A percentile compares a stretch with the other conserved stretches of the same genome.
Conservation (phyloP, 495 filamentous ascomycete genomes). For the Aspergillus carlsbadensis region DNA sequence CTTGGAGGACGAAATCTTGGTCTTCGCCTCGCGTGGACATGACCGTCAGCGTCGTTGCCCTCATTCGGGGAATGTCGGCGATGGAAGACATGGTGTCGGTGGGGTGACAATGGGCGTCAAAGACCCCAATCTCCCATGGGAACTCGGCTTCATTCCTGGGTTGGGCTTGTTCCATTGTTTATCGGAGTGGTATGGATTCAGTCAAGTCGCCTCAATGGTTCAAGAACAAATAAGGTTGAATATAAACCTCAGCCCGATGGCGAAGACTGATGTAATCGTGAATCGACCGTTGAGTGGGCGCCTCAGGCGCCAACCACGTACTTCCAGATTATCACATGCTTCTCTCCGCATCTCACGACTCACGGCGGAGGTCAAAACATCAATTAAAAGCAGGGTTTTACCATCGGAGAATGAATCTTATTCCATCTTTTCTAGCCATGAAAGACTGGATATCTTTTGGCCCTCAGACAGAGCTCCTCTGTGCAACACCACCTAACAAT, state of each 20-base stretch:
- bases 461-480: not conserved
- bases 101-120: constrained; percentile 96
- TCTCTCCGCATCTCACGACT: constrained; percentile 24
- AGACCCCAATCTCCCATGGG: constrained; percentile 84
- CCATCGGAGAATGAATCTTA: not conserved
- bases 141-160: constrained; percentile 39
- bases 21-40: constrained; percentile 90
- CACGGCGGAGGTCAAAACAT: not conserved
- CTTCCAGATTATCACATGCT: constrained; percentile 35
- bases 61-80: constrained; percentile 69
- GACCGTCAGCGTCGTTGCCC: constrained; percentile 70
- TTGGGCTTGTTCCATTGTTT: constrained; percentile 22
- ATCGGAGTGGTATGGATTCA: not conserved
- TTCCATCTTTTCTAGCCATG: not conserved
- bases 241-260: not conserved
- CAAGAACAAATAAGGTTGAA: not conserved
- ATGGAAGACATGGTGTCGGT: constrained; percentile 87
- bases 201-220: not conserved
- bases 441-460: not conserved
- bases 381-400: not conserved
- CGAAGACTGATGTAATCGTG: constrained; percentile 13
- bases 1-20: constrained; percentile 75
- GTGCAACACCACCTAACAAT: not conserved
- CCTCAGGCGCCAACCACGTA: constrained; percentile 17
- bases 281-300: not conserved